phyloP scores from a whole-genome alignment of 345 rosid species.

The Anastatica hierochuntica region DNA sequence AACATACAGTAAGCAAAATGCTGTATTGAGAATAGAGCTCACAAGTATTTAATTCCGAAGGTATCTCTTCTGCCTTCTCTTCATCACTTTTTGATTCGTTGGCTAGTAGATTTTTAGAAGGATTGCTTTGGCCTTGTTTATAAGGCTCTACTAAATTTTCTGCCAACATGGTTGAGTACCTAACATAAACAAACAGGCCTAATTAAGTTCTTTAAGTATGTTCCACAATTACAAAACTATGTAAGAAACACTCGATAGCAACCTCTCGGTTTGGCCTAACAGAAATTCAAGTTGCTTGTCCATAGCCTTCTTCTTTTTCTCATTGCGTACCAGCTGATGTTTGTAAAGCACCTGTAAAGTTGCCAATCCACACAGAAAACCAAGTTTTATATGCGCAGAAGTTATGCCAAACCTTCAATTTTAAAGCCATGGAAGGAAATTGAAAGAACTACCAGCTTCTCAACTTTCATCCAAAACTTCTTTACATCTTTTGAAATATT shows the following conservation, averaged over 20 bases:
- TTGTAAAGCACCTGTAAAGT: constrained; percentile 77
- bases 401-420: neutral
- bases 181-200: constrained; percentile 24
- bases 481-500: constrained; percentile 91
- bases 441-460: constrained; percentile 71
- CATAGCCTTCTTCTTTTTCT: constrained; percentile 90
- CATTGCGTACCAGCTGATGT: constrained; percentile 91
- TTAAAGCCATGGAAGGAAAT: neutral
- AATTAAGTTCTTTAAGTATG: neutral
- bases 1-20: neutral
- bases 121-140: constrained; percentile 32
- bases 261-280: constrained; percentile 99
- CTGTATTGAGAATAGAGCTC: constrained; percentile 21
- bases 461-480: constrained; percentile 95
- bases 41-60: constrained; percentile 38
- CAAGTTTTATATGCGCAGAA: constrained; percentile 17
- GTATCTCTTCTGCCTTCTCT: constrained; percentile 22
- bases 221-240: neutral
- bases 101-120: constrained; percentile 22
- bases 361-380: constrained; percentile 12
- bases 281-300: constrained; percentile 97
- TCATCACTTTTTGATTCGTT: constrained; percentile 28
- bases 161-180: constrained; percentile 99
- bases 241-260: constrained; percentile 1
- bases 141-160: constrained; percentile 74